Evolutionary conservation across 306 rosid genomes (phyloP).

Genomic region (Corylus americana): DNA sequence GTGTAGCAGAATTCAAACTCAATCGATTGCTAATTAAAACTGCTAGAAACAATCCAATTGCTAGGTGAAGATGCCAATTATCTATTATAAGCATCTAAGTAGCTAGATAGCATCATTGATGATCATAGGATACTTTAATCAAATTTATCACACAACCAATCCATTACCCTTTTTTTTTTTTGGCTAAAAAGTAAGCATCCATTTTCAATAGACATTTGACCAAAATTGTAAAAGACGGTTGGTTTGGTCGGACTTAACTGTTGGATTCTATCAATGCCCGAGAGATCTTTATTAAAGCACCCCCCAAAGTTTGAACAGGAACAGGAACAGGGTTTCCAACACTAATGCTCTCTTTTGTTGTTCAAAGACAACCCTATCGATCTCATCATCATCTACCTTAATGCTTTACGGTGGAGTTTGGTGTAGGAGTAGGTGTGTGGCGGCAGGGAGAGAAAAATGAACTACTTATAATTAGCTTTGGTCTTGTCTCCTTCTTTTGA

Average conservation of each 20-base stretch:
- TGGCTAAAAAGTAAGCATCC: constrained; percentile 37
- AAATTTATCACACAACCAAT: neutral
- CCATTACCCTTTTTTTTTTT: no score
- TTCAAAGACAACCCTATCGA: neutral
- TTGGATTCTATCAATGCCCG: neutral
- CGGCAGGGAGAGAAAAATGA: constrained; percentile 39
- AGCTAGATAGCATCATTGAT: neutral
- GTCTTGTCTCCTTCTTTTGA: constrained; percentile 30
- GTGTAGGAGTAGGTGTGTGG: constrained; percentile 48
- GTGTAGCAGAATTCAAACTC: no score
- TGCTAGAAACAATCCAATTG: no score
- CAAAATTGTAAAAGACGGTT: constrained; percentile 40
- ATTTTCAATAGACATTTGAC: constrained; percentile 60
- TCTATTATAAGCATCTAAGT: neutral
- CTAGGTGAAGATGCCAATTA: neutral
- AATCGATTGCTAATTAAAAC: no score
- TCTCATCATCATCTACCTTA: neutral
- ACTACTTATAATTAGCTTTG: constrained; percentile 12
- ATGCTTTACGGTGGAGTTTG: constrained; percentile 28
- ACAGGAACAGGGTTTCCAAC: neutral
- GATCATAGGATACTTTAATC: constrained; percentile 29
- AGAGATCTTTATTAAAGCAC: neutral
- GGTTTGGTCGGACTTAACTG: constrained; percentile 56
- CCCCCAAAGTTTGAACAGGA: constrained; percentile 23
- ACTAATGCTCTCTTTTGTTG: constrained; percentile 2